A percentile compares a stretch with the other conserved stretches of the same genome.
These are phyloP conservation scores for Podaxis sp. DNA, from an alignment of 768 basidiomycete genomes.

Conservation along the genomic window DNA sequence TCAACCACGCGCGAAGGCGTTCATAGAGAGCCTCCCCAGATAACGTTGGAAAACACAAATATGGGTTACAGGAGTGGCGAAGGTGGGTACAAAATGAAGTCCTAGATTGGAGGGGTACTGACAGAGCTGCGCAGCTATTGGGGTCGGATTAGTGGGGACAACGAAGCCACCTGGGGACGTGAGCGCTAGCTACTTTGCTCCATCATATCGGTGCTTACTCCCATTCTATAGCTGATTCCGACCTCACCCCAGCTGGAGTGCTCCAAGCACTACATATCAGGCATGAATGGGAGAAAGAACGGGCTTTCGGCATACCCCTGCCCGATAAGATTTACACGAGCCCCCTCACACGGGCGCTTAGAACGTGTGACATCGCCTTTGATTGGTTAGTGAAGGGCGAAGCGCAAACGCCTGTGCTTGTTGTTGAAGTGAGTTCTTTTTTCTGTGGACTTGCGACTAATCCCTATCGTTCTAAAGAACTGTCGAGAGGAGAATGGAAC, in stretches of 20 bases:
- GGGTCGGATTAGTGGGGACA: conserved; percentile 65
- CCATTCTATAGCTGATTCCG: conserved; percentile 53
- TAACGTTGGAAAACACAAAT: conserved; percentile 63
- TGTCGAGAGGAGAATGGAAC: conserved; percentile 66
- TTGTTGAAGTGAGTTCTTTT: conserved; percentile 52
- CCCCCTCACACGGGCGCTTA: conserved; percentile 61
- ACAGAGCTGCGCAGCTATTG: conserved; percentile 45
- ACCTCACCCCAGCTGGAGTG: conserved; percentile 58
- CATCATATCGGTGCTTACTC: not conserved
- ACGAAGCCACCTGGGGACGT: conserved; percentile 74
- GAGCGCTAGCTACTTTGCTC: conserved; percentile 28
- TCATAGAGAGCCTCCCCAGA: conserved; percentile 37
- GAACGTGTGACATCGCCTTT: conserved; percentile 57
- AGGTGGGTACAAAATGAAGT: conserved; percentile 43
- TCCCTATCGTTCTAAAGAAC: conserved; percentile 40
- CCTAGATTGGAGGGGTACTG: not conserved
- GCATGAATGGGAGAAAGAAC: conserved; percentile 49
- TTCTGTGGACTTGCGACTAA: not conserved
- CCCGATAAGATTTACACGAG: conserved; percentile 62
- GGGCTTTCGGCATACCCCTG: conserved; percentile 40
- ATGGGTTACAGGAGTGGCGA: conserved; percentile 57
- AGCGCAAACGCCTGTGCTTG: conserved; percentile 31
- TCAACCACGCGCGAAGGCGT: conserved; percentile 2
- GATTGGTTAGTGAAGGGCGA: conserved; percentile 29
- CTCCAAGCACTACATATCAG: conserved; percentile 51